Percentiles rank a stretch among this genome's conserved stretches.
Evolutionary conservation across 352 stramenopile genomes (phyloP).

Genomic region (Globisporangium radiosum): DNA sequence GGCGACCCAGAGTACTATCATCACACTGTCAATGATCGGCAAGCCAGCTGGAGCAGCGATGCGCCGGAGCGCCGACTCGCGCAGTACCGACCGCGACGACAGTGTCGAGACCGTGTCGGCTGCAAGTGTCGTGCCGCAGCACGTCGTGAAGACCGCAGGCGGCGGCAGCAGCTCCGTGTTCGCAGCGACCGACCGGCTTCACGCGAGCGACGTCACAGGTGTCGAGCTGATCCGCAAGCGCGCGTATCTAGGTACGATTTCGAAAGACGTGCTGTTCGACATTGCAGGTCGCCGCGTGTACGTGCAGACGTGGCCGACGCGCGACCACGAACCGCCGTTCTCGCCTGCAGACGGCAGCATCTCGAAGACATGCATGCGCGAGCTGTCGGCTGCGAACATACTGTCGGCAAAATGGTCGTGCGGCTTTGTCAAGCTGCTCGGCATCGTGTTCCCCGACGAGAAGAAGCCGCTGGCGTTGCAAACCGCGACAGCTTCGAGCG

Average conservation of each 20-base stretch:
- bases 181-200: slow-evolving; percentile 22
- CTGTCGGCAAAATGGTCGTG: slow-evolving; percentile 35
- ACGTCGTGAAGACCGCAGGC: slow-evolving; percentile 9
- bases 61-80: not conserved
- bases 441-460: slow-evolving; percentile 66
- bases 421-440: slow-evolving; percentile 52
- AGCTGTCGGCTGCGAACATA: slow-evolving; percentile 39
- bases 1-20: slow-evolving; percentile 5
- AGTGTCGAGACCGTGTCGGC: slow-evolving; percentile 5
- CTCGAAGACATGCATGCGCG: slow-evolving; percentile 44
- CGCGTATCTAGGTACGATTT: slow-evolving; percentile 44
- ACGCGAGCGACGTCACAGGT: slow-evolving; percentile 35
- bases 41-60: slow-evolving; percentile 3
- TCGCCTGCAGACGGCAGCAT: slow-evolving; percentile 33
- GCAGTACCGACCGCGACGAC: not conserved
- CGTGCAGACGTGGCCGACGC: slow-evolving; percentile 75
- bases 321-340: slow-evolving; percentile 49
- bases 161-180: slow-evolving; percentile 11
- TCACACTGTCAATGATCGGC: slow-evolving; percentile 15
- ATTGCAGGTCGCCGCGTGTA: slow-evolving; percentile 53
- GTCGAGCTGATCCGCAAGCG: slow-evolving; percentile 68
- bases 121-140: slow-evolving; percentile 32
- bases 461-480: slow-evolving; percentile 14
- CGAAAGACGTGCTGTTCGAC: slow-evolving; percentile 26
- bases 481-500: slow-evolving; percentile 12